A percentile compares a stretch with the other conserved stretches of the same genome.
These are phyloP conservation scores for Ceratobasidium sp. DNA, from an alignment of 1,284 basidiomycete species.

Conservation along the genomic window DNA sequence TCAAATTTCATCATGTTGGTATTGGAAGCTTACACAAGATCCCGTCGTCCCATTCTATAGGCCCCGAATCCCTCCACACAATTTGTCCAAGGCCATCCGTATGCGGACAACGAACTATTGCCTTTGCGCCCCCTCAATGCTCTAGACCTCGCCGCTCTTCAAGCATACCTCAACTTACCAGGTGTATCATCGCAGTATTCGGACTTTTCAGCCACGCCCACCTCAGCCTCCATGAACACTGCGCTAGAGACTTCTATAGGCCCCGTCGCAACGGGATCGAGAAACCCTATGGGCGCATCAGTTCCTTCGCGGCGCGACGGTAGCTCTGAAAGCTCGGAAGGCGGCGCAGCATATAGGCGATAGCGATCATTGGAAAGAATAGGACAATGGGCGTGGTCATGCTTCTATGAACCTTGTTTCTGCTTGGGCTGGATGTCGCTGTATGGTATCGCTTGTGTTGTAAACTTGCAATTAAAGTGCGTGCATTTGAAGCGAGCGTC, in stretches of 20 bases:
- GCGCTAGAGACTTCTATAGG: neutral
- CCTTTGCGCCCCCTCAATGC: neutral
- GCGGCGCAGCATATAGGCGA: neutral
- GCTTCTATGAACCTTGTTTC: neutral
- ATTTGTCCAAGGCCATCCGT: neutral
- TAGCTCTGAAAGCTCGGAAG: conserved; percentile 11
- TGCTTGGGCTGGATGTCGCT: neutral
- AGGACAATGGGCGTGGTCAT: neutral
- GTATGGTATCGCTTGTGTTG: neutral
- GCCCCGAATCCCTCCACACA: neutral
- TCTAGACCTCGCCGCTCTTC: neutral
- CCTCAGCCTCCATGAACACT: neutral
- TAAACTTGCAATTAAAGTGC: neutral
- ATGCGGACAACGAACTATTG: neutral
- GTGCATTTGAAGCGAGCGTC: too few relatives aligned
- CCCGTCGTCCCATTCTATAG: neutral
- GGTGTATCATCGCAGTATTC: neutral
- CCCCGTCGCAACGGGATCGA: neutral
- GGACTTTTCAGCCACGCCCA: neutral
- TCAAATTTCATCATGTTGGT: neutral
- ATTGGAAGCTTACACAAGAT: neutral
- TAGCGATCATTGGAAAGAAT: neutral
- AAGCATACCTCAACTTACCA: conserved; percentile 6
- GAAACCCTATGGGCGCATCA: neutral
- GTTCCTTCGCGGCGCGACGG: neutral